phyloP scores from a whole-genome alignment of 768 basidiomycete species.

The Clathrus columnatus region DNA sequence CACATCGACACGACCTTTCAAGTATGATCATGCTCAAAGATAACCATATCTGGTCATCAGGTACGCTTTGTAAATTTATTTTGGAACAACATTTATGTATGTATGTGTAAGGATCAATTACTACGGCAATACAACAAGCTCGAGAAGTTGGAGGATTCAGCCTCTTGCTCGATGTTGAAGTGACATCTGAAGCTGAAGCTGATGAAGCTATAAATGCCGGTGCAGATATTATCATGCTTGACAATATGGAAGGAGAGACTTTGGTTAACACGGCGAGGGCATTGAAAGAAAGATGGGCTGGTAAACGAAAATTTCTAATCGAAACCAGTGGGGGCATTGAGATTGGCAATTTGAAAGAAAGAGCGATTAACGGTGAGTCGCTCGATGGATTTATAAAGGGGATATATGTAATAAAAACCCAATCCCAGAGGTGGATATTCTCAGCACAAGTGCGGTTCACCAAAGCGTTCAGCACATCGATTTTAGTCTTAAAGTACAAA shows the following conservation, averaged over 20 bases:
- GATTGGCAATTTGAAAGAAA: slow-evolving; percentile 69
- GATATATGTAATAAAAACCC: not conserved
- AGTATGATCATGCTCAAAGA: slow-evolving; percentile 99
- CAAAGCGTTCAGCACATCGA: slow-evolving; percentile 93
- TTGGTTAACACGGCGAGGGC: slow-evolving; percentile 58
- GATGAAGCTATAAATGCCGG: slow-evolving; percentile 97
- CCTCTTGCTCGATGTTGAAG: slow-evolving; percentile 88
- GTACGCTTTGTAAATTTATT: slow-evolving; percentile 31
- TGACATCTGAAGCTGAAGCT: slow-evolving; percentile 79
- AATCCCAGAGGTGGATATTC: slow-evolving; percentile 77
- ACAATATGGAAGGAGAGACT: slow-evolving; percentile 79
- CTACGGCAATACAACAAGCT: slow-evolving; percentile 76
- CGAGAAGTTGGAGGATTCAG: slow-evolving; percentile 88
- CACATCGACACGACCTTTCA: slow-evolving; percentile 93
- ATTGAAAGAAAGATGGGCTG: slow-evolving; percentile 72
- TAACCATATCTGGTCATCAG: slow-evolving; percentile 97
- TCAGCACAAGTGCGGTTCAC: slow-evolving; percentile 85
- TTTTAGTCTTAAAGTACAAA: slow-evolving; percentile 93
- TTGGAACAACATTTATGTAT: not conserved
- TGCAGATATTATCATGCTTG: slow-evolving; percentile 91
- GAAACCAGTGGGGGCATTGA: slow-evolving; percentile 96
- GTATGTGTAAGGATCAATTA: slow-evolving; percentile 67
- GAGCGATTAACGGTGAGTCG: slow-evolving; percentile 74
- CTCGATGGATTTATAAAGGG: not conserved
- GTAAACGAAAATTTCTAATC: slow-evolving; percentile 75